phyloP scores from a whole-genome alignment of 2,329 filamentous ascomycete genomes.

The Talaromyces sp. region DNA sequence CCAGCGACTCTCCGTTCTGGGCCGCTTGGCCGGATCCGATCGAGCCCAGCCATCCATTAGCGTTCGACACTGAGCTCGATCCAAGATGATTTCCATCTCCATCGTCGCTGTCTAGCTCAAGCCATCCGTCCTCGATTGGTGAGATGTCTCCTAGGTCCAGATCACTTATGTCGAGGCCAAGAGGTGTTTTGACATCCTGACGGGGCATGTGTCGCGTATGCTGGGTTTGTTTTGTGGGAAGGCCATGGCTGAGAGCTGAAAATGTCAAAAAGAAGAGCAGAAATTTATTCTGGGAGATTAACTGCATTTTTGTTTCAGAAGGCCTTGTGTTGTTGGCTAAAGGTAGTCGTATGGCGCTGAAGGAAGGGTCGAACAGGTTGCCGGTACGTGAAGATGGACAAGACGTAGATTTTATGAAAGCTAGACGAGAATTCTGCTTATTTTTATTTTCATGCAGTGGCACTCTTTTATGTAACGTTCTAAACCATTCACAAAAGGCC shows the following conservation, averaged over 20 bases:
- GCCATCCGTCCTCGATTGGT: constrained; percentile 3
- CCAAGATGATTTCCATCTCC: neutral
- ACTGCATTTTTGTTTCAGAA: neutral
- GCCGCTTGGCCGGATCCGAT: constrained; percentile 3
- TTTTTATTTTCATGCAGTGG: neutral
- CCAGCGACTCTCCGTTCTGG: constrained; percentile 5
- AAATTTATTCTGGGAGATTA: neutral
- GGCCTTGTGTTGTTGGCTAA: neutral
- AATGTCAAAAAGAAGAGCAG: neutral
- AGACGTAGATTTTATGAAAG: neutral
- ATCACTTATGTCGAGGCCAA: neutral
- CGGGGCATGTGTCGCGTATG: neutral
- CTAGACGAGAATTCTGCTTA: neutral
- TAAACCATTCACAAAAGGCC: neutral
- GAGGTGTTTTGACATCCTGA: neutral
- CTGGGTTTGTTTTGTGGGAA: neutral
- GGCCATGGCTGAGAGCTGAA: neutral
- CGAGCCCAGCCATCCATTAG: neutral
- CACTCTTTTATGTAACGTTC: neutral
- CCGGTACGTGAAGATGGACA: neutral
- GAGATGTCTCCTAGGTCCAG: constrained; percentile 6
- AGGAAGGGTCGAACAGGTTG: neutral
- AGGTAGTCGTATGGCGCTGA: neutral
- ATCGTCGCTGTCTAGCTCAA: neutral
- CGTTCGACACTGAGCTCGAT: neutral